phyloP scores from a whole-genome alignment of 352 stramenopile species.

The Phytopythium cucurbitacearum region DNA sequence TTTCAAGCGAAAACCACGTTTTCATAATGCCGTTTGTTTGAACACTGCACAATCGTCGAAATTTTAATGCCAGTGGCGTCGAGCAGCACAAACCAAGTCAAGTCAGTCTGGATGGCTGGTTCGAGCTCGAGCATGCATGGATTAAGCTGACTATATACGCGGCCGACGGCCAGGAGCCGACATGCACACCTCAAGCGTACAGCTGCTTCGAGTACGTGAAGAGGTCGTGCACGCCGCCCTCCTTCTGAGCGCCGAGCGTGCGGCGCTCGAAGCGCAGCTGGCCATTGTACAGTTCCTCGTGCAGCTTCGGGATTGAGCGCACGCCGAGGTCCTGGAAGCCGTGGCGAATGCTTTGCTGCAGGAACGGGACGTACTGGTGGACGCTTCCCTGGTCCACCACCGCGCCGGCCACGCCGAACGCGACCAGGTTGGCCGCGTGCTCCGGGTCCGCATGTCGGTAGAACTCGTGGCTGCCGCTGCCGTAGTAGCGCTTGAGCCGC shows the following conservation, averaged over 20 bases:
- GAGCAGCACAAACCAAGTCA: no score
- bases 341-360: conserved; percentile 96
- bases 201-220: conserved; percentile 94
- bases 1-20: no score
- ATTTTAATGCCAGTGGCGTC: no score
- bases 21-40: no score
- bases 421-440: conserved; percentile 93
- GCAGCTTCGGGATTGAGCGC: conserved; percentile 82
- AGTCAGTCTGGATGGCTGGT: no score
- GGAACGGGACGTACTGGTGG: conserved; percentile 96
- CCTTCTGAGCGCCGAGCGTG: conserved; percentile 95
- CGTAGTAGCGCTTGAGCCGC: conserved; percentile 98
- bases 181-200: conserved; percentile 32
- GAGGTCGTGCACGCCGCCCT: conserved; percentile 96
- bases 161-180: no score
- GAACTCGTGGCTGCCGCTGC: conserved; percentile 96
- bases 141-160: no score
- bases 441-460: conserved; percentile 45
- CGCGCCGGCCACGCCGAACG: conserved; percentile 95
- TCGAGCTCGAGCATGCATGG: no score
- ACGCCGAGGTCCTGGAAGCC: conserved; percentile 97
- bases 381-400: conserved; percentile 98
- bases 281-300: conserved; percentile 63
- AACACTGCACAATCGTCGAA: no score
- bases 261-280: conserved; percentile 94